These are phyloP conservation scores for Penicilliopsis zonata DNA, from an alignment of 495 filamentous ascomycete species.

Conservation along the genomic window DNA sequence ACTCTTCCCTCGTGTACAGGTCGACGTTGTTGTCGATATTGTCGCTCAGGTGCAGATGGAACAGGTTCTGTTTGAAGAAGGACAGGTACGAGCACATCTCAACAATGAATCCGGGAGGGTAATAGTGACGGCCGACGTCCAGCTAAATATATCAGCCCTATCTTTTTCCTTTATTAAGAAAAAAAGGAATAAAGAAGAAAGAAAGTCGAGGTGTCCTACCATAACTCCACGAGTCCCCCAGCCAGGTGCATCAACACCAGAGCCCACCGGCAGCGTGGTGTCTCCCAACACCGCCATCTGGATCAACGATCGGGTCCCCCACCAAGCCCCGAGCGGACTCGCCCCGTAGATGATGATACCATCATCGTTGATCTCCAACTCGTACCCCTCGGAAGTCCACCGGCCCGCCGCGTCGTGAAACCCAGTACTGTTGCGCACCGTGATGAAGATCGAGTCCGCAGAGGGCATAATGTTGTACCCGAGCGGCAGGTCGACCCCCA, in stretches of 20 bases:
- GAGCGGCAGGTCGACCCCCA: slow-evolving; percentile 16
- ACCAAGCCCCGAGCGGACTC: slow-evolving; percentile 38
- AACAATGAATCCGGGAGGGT: slow-evolving; percentile 36
- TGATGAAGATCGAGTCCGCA: too few species aligned
- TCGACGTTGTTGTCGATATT: slow-evolving; percentile 33
- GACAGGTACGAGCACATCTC: slow-evolving; percentile 41
- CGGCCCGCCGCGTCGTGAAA: slow-evolving; percentile 29
- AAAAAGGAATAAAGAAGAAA: too few species aligned
- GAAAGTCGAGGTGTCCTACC: slow-evolving; percentile 7
- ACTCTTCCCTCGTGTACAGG: slow-evolving; percentile 20
- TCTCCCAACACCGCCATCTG: slow-evolving; percentile 29
- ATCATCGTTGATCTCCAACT: slow-evolving; percentile 18
- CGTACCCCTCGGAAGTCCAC: slow-evolving; percentile 35
- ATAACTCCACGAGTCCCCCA: slow-evolving; percentile 36
- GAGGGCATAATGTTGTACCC: slow-evolving; percentile 25
- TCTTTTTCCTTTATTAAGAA: background rate
- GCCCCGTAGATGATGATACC: slow-evolving; percentile 35
- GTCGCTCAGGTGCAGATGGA: slow-evolving; percentile 41
- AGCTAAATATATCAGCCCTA: slow-evolving; percentile 11
- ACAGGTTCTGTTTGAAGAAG: slow-evolving; percentile 43
- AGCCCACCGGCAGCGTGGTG: slow-evolving; percentile 22
- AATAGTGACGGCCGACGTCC: slow-evolving; percentile 37
- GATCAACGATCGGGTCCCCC: slow-evolving; percentile 38
- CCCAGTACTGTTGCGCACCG: slow-evolving; percentile 23
- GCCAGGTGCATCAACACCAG: slow-evolving; percentile 30